Evolutionary conservation across 805 yeast genomes (phyloP), one percentile per base, ranked within the genome.

Genomic region (Nadsonia fulvescens): DNA sequence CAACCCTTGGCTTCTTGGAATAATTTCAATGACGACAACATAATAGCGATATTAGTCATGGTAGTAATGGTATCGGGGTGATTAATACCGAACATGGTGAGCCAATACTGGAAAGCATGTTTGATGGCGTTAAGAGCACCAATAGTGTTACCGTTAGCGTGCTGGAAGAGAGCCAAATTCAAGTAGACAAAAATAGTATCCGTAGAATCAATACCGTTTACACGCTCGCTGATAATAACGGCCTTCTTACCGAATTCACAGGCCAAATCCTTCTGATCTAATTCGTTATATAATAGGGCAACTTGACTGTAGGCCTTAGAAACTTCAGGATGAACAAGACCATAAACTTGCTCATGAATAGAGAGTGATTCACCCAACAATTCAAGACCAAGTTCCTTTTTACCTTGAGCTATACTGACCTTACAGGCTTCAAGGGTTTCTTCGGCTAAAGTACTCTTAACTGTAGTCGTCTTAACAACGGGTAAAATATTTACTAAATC

Each of bases 321-420:
- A 15, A 83, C 76, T 38, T 73, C 81, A 6, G 74, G 63, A 42
- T 83, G 89, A 15, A 86, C 62, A 14, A 61, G 46, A 15, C 96
- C 94, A 39, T 77, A 77, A 15, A 79, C 68, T 44, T 81, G 93
- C 46, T 82, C 93, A 35, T 68, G 67, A 29, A 81, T 59, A 6
- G 73, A 53, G 18, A 78, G 53, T 15, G 89, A 60, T 47, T 86
- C 93, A 15, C 60, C 51, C 37, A 83, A 52, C 28, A 77, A 59
- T 17, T 64, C 58, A 31, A 72, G 44, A 7, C 83, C 92, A 14
- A 66, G 54, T 5, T 64, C 66, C 20, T 35, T 37, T 14, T 41
- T 39, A 9, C 43, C 47, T 18, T 37, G 33, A 27, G 31, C 14
- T 33, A 45, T 32, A 15, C 46, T 36, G 7, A 32, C 23, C 7